These are phyloP conservation scores for Mycena galericulata DNA, from an alignment of 768 basidiomycete genomes.

Conservation along the genomic window DNA sequence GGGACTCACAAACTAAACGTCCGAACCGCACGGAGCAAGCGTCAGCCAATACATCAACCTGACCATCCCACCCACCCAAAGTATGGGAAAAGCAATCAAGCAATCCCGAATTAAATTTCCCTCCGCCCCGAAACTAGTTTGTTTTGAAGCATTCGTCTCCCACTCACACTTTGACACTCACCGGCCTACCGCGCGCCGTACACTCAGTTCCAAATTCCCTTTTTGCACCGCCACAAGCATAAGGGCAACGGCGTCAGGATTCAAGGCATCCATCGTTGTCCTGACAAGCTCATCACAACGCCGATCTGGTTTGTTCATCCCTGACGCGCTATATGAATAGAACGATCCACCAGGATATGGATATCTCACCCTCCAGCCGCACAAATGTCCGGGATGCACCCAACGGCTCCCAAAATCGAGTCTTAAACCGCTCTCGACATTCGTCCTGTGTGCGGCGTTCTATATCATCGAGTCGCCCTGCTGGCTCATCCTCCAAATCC, in stretches of 20 bases:
- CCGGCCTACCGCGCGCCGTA: not conserved
- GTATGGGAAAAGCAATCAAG: too few species aligned
- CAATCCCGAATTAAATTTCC: too few species aligned
- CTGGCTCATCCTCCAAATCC: not conserved
- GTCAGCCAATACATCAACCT: too few species aligned
- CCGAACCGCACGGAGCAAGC: too few species aligned
- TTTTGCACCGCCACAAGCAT: slow-evolving; percentile 3
- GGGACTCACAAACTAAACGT: too few species aligned
- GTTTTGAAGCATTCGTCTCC: not conserved
- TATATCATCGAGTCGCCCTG: too few species aligned
- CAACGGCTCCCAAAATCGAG: not conserved
- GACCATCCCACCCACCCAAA: too few species aligned
- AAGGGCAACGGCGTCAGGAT: not conserved
- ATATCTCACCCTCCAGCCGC: slow-evolving; percentile 1
- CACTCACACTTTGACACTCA: not conserved
- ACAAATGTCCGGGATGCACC: not conserved
- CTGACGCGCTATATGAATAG: not conserved
- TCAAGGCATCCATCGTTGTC: not conserved
- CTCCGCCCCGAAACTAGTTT: too few species aligned
- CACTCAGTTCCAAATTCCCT: not conserved
- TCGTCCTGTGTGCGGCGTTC: not conserved
- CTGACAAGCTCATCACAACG: not conserved
- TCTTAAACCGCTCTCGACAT: not conserved
- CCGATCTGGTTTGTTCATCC: not conserved
- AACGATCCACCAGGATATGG: not conserved